A percentile compares a stretch with the other conserved stretches of the same genome.
Conservation (phyloP, 2,329 filamentous ascomycete species). For the Cladosporium sp. region DNA sequence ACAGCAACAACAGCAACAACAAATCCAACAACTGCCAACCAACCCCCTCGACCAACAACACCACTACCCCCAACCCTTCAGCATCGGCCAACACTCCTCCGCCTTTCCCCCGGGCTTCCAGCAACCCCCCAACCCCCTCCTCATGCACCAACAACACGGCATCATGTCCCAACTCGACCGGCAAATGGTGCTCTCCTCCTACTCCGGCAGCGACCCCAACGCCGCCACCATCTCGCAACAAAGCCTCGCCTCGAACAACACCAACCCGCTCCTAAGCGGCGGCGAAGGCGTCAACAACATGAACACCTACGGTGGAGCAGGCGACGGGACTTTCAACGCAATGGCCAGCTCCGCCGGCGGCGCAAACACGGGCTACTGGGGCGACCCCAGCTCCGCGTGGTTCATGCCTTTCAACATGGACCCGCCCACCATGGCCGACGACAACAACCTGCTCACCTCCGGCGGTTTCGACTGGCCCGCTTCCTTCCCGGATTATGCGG, state of each 20-base stretch:
- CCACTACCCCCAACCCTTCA: constrained; percentile 25
- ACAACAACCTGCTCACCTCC: constrained; percentile 27
- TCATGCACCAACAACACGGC: constrained; percentile 35
- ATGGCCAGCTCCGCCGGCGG: constrained; percentile 15
- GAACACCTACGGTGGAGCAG: constrained; percentile 17
- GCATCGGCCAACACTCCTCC: constrained; percentile 43
- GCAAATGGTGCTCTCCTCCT: constrained; percentile 72
- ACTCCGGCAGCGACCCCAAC: constrained; percentile 51
- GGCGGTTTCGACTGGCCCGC: constrained; percentile 29
- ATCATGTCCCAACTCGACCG: constrained; percentile 68
- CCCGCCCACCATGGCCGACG: constrained; percentile 51
- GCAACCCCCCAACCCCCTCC: constrained; percentile 26
- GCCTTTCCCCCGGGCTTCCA: constrained; percentile 33
- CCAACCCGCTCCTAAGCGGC: constrained; percentile 15
- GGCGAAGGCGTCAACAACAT: constrained; percentile 19
- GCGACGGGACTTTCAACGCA: constrained; percentile 11
- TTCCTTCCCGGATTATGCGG: constrained; percentile 25
- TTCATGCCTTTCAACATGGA: constrained; percentile 93
- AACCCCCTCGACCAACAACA: constrained; percentile 7
- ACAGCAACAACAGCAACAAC: constrained; percentile 18
- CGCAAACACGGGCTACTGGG: constrained; percentile 22
- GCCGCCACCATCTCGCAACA: constrained; percentile 27
- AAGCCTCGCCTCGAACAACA: constrained; percentile 1
- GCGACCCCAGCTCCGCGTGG: constrained; percentile 63
- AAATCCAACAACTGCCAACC: background rate